Evolutionary conservation across 1,284 basidiomycete species (phyloP), one percentile per base, ranked within the genome.

Genomic region (Leccinum huronense): DNA sequence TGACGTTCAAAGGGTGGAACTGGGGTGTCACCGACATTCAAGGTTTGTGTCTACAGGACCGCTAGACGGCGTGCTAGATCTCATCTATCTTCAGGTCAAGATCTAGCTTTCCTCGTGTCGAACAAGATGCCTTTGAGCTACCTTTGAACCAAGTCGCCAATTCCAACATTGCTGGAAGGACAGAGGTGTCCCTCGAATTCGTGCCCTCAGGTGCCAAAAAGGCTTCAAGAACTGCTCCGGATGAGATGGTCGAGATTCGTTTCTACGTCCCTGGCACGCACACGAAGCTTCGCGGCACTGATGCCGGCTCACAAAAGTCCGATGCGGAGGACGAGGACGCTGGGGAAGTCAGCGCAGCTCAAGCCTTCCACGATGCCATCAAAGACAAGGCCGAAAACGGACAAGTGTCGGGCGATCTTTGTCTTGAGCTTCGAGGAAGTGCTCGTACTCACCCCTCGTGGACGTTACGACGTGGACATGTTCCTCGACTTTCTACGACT

Each of bases 391-490:
- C 97, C 5, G 95, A 97, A 67, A 94, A 99, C 66, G 94, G 95
- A 1, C 92, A 95, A 73, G 91, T 96, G 16, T 86, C 89, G 2
- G 97, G 97, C 58, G 94, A 98, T 74, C 88, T 94, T 27, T 65
- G 92, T 99, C 58, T 86, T 98, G 72, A 94, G 94, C 73, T 98
- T 99, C 73, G 94, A 96, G 73, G 97, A 99, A 70, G 91, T 98
- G 16, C 86, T 97, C n/a, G 93, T 99, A 5, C 84, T 97, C 61
- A 99, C 97, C 0, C 97, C 97, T 27, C 87, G 95, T 83, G 97
- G 97, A 63, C 90, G 95, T 65, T 98, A 97, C 78, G 96, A 98
- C 71, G 90, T 99, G 77, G 97, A 99, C 79, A 96, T 99, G 89
- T 98, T 95, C 83, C 88, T 89, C 51, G 92, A 94, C 57, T 98